phyloP scores from a whole-genome alignment of 352 stramenopile genomes.

The Plasmopara muralis region DNA sequence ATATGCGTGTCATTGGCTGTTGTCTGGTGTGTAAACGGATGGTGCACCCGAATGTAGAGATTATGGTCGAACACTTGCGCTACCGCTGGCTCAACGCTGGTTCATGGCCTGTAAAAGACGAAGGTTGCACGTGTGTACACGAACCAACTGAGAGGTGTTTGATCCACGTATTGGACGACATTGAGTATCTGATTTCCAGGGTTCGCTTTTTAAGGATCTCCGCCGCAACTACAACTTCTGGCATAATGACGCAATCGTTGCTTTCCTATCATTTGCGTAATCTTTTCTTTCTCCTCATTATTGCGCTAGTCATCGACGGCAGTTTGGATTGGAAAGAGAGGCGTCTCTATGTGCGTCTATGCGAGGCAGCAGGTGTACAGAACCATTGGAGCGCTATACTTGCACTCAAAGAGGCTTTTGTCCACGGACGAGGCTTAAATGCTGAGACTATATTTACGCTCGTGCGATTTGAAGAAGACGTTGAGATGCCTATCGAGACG shows the following conservation, averaged over 20 bases:
- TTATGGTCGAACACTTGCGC: slow-evolving; percentile 44
- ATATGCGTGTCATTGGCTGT: slow-evolving; percentile 38
- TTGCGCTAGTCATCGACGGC: neutral
- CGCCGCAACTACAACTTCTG: too few relatives aligned
- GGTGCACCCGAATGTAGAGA: slow-evolving; percentile 51
- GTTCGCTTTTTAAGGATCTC: too few relatives aligned
- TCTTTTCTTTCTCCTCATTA: too few relatives aligned
- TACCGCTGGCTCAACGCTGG: slow-evolving; percentile 31
- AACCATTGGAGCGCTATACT: slow-evolving; percentile 32
- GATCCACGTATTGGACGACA: too few relatives aligned
- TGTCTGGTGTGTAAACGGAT: slow-evolving; percentile 40
- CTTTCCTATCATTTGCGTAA: too few relatives aligned
- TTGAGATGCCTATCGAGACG: too few relatives aligned
- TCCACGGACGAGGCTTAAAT: too few relatives aligned
- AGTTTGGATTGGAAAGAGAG: slow-evolving; percentile 38
- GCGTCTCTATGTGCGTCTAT: slow-evolving; percentile 34
- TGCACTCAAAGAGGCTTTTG: too few relatives aligned
- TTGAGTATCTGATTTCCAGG: too few relatives aligned
- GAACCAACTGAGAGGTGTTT: slow-evolving; percentile 12
- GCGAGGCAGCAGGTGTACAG: slow-evolving; percentile 29
- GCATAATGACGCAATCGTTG: too few relatives aligned
- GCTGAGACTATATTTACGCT: too few relatives aligned
- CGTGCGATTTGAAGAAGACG: too few relatives aligned
- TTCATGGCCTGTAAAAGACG: slow-evolving; percentile 27
- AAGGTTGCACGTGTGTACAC: slow-evolving; percentile 25